Percentiles rank a stretch among this genome's conserved stretches.
Conservation (phyloP, 2,329 filamentous ascomycete genomes). For the Colletotrichum chrysophilum region DNA sequence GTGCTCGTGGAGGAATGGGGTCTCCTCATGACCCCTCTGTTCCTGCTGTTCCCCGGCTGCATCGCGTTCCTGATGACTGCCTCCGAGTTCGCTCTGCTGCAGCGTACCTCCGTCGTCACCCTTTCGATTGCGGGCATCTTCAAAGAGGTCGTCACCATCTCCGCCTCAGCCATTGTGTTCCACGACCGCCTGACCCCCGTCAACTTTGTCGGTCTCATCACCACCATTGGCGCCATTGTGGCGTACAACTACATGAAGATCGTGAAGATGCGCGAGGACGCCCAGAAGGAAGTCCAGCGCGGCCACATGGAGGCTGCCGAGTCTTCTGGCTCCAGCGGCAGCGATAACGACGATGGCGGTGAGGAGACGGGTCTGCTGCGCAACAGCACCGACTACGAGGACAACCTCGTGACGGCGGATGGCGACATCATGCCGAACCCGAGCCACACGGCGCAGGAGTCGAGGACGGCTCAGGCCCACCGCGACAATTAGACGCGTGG, state of each 20-base stretch:
- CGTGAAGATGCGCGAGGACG: conserved; percentile 82
- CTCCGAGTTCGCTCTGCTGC: conserved; percentile 91
- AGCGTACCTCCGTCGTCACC: conserved; percentile 95
- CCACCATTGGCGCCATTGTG: conserved; percentile 85
- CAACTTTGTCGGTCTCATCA: conserved; percentile 85
- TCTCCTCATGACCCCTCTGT: conserved; percentile 65
- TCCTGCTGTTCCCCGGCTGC: conserved; percentile 87
- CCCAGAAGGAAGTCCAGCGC: conserved; percentile 57
- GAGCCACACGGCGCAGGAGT: conserved; percentile 25
- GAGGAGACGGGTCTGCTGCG: conserved; percentile 54
- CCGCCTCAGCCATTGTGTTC: conserved; percentile 85
- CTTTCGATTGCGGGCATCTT: conserved; percentile 97
- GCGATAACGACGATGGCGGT: conserved; percentile 46
- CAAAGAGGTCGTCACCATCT: conserved; percentile 97
- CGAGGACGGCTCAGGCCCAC: conserved; percentile 18
- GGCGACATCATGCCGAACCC: conserved; percentile 44
- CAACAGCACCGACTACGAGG: conserved; percentile 41
- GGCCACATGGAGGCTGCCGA: conserved; percentile 39
- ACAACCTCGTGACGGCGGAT: conserved; percentile 42
- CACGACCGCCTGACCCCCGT: conserved; percentile 85
- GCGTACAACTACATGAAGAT: conserved; percentile 97
- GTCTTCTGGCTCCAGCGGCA: conserved; percentile 39
- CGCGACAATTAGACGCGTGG: conserved; percentile 20
- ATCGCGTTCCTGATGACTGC: conserved; percentile 97
- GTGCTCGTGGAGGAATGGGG: conserved; percentile 73